Evolutionary conservation across 2,329 filamentous ascomycete genomes (phyloP).

Genomic region (Alternaria ventricosa): DNA sequence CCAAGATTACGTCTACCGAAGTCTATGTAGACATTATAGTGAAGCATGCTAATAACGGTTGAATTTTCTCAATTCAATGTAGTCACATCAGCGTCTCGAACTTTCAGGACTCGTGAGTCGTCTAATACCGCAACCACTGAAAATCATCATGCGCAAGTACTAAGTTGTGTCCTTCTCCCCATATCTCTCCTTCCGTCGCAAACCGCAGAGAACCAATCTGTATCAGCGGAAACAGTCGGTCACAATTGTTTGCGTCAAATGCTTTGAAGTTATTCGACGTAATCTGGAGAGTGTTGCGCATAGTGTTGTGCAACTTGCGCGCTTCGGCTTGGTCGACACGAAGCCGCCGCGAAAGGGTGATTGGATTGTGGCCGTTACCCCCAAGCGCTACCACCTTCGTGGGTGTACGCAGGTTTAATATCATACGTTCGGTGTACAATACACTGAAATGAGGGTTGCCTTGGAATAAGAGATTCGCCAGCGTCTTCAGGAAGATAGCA

Average conservation of each 20-base stretch:
- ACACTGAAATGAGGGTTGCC: slow-evolving; percentile 29
- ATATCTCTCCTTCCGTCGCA: slow-evolving; percentile 34
- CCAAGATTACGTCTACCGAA: neutral
- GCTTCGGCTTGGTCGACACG: slow-evolving; percentile 28
- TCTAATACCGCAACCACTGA: slow-evolving; percentile 36
- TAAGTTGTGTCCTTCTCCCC: slow-evolving; percentile 39
- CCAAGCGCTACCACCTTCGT: slow-evolving; percentile 25
- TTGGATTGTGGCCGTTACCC: slow-evolving; percentile 19
- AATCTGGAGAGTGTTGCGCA: slow-evolving; percentile 36
- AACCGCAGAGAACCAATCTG: slow-evolving; percentile 37
- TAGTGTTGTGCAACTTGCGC: slow-evolving; percentile 26
- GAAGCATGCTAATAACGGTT: rapidly evolving
- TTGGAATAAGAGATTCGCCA: slow-evolving; percentile 31
- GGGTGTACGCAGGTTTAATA: slow-evolving; percentile 37
- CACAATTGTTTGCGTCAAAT: slow-evolving; percentile 32
- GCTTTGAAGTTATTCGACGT: slow-evolving; percentile 35
- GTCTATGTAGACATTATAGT: neutral
- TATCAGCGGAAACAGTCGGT: slow-evolving; percentile 33
- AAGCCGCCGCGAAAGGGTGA: slow-evolving; percentile 23
- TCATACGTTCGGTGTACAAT: slow-evolving; percentile 35
- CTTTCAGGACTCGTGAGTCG: too few species aligned
- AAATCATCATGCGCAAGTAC: slow-evolving; percentile 40
- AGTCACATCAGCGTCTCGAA: too few species aligned
- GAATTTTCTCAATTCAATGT: too few species aligned
- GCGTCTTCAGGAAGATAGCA: slow-evolving; percentile 37